Evolutionary conservation across 306 rosid species (phyloP).

Genomic region (Glycine tomentella): DNA sequence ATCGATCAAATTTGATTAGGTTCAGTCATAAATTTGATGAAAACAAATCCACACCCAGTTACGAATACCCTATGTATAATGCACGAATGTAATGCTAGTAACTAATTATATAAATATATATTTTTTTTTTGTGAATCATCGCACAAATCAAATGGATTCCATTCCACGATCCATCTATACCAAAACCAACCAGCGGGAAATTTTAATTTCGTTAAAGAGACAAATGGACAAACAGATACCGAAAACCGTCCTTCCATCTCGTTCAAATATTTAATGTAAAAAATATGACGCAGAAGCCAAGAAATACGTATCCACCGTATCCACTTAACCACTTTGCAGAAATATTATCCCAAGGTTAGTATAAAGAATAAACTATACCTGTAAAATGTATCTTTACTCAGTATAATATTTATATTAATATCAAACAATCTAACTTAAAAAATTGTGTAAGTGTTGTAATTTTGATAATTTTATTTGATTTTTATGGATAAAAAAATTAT

Average conservation of each 20-base stretch:
- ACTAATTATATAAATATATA: no score
- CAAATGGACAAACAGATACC: neutral
- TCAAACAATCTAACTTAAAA: no score
- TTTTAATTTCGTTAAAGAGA: neutral
- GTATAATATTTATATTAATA: neutral
- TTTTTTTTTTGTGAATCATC: neutral
- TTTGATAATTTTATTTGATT: no score
- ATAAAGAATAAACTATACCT: no score
- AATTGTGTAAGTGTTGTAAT: no score
- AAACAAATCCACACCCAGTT: no score
- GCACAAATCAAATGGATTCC: conserved; percentile 24
- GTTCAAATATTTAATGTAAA: neutral
- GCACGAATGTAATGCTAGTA: neutral
- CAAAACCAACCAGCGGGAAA: neutral
- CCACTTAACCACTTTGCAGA: neutral
- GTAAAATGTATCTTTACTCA: neutral
- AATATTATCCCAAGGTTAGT: conserved; percentile 8
- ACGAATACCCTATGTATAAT: no score
- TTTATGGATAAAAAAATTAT: no score
- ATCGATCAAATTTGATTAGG: no score
- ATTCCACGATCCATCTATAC: neutral
- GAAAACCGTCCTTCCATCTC: neutral
- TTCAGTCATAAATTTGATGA: no score
- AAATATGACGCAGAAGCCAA: no score
- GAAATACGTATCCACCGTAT: neutral